Percentiles rank a stretch among this genome's conserved stretches.
Conservation (phyloP, 306 rosid genomes). For the Quercus rubra region DNA sequence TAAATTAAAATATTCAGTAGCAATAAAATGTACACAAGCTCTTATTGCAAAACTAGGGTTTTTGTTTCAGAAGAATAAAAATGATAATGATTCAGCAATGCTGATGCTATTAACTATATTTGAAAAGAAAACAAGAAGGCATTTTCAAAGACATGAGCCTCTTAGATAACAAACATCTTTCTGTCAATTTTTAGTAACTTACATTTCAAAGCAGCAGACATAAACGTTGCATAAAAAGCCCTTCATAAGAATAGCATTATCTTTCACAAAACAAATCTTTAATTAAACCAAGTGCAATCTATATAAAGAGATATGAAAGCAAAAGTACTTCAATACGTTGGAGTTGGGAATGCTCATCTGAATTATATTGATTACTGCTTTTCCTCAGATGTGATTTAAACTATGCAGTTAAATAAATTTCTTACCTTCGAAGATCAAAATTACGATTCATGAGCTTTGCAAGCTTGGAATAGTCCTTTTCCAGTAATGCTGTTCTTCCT, state of each 20-base stretch:
- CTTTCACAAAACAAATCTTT: not conserved
- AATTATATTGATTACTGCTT: not conserved
- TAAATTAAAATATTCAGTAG: slow-evolving; percentile 9
- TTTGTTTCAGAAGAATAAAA: not conserved
- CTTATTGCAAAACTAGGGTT: not conserved
- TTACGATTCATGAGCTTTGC: slow-evolving; percentile 72
- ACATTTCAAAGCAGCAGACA: no score
- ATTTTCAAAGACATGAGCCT: no score
- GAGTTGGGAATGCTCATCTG: not conserved
- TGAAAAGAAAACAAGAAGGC: no score
- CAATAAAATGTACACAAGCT: not conserved
- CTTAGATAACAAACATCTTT: no score
- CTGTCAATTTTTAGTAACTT: no score
- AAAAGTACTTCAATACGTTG: not conserved
- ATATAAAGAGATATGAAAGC: not conserved
- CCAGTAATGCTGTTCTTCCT: slow-evolving; percentile 62
- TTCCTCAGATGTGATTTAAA: not conserved
- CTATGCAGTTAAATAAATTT: not conserved
- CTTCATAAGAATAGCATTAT: not conserved
- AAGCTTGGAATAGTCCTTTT: slow-evolving; percentile 61
- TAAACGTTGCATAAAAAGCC: no score
- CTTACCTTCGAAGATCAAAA: slow-evolving; percentile 83
- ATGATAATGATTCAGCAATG: no score
- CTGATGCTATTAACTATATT: no score
- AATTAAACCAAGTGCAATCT: not conserved